Percentiles rank a stretch among this genome's conserved stretches.
These are phyloP conservation scores for Penicillium pancosmium DNA, from an alignment of 495 filamentous ascomycete species.

Conservation along the genomic window DNA sequence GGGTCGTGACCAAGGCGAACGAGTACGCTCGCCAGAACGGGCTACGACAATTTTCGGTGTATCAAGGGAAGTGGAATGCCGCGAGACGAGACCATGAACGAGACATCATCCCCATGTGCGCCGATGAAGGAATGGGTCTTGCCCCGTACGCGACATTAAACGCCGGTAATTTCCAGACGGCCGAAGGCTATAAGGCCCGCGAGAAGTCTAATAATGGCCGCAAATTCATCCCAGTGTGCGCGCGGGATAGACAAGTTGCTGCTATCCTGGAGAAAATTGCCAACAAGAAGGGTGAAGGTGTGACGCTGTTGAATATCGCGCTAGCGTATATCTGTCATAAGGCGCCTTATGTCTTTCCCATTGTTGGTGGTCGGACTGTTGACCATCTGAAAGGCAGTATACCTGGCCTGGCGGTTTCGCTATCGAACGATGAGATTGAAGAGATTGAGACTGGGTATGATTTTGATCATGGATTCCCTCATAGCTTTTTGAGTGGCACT, in stretches of 20 bases:
- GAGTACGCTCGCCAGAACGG: conserved; percentile 33
- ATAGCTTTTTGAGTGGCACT: conserved; percentile 39
- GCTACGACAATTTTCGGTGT: conserved; percentile 27
- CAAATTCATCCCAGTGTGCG: conserved; percentile 29
- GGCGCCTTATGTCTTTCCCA: conserved; percentile 70
- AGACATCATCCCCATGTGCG: conserved; percentile 40
- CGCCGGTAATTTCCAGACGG: conserved; percentile 55
- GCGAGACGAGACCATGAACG: conserved; percentile 32
- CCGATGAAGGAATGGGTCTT: conserved; percentile 40
- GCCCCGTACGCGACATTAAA: conserved; percentile 36
- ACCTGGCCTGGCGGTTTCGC: conserved; percentile 55
- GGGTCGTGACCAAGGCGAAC: conserved; percentile 42
- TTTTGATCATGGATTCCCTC: conserved; percentile 65
- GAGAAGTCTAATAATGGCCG: conserved; percentile 36
- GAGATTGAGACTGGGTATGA: conserved; percentile 60
- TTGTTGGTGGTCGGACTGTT: conserved; percentile 67
- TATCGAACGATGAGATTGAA: conserved; percentile 61
- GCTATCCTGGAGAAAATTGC: conserved; percentile 61
- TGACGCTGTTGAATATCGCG: conserved; percentile 42
- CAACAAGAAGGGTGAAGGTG: conserved; percentile 46
- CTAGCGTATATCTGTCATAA: conserved; percentile 60
- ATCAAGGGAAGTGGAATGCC: conserved; percentile 35
- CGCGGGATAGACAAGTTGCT: conserved; percentile 56
- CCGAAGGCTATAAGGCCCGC: conserved; percentile 22
- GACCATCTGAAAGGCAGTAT: conserved; percentile 69